A percentile compares a stretch with the other conserved stretches of the same genome.
These are phyloP conservation scores for Naganishia liquefaciens DNA, from an alignment of 1,284 basidiomycete species.

Conservation along the genomic window DNA sequence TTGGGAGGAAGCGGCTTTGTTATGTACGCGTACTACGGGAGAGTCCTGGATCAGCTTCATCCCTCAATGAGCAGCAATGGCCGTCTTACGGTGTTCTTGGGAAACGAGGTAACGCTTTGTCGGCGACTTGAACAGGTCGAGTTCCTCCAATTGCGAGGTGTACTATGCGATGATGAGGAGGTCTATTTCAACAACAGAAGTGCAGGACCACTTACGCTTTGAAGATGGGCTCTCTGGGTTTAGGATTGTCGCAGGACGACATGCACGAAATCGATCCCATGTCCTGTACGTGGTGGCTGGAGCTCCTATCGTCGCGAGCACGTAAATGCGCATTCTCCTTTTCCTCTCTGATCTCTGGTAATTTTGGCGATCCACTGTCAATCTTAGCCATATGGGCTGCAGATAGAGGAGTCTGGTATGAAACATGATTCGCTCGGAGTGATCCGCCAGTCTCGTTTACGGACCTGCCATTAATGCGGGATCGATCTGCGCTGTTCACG, in stretches of 20 bases:
- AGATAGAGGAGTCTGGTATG: not conserved
- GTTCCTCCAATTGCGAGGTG: not conserved
- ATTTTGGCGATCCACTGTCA: not conserved
- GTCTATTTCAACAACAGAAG: not conserved
- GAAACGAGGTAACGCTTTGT: not conserved
- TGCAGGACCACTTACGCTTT: not conserved
- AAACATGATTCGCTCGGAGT: not conserved
- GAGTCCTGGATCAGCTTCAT: not conserved
- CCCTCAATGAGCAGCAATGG: not conserved
- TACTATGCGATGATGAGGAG: not conserved
- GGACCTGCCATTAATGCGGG: not conserved
- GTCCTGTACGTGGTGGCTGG: not conserved
- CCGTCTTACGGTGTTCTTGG: not conserved
- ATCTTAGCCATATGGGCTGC: not conserved
- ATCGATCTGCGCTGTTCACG: not conserved
- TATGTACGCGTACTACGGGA: constrained; percentile 7
- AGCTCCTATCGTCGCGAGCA: not conserved
- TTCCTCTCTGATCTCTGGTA: constrained; percentile 16
- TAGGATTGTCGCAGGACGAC: not conserved
- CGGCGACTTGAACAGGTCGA: not conserved
- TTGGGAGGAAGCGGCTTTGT: constrained; percentile 7
- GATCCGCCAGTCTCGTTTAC: not conserved
- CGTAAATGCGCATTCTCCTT: not conserved
- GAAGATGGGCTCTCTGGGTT: not conserved
- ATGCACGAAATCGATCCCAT: not conserved